These are phyloP conservation scores for Saraca asoca DNA, from an alignment of 331 rosid genomes.

Conservation along the genomic window DNA sequence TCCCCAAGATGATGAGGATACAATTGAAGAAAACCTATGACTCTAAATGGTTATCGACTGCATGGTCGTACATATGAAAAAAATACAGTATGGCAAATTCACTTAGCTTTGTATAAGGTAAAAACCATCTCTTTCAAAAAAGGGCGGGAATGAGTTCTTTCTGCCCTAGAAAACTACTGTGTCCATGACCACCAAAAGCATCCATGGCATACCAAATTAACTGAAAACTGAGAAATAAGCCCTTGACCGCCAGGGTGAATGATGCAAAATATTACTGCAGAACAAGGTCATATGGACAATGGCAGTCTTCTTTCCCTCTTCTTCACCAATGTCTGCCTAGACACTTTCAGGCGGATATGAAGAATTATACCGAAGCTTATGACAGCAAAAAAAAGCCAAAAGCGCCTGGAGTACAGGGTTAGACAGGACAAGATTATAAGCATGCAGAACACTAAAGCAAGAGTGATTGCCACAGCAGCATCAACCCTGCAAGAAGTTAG, in stretches of 20 bases:
- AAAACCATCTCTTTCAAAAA: slow-evolving; percentile 19
- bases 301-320: too few relatives aligned
- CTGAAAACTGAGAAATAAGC: too few relatives aligned
- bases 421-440: slow-evolving; percentile 36
- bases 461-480: slow-evolving; percentile 45
- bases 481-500: slow-evolving; percentile 43
- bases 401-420: slow-evolving; percentile 41
- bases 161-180: slow-evolving; percentile 15
- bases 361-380: slow-evolving; percentile 42
- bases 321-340: slow-evolving; percentile 32
- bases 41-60: slow-evolving; percentile 21
- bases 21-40: not conserved
- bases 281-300: too few relatives aligned
- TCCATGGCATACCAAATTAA: too few relatives aligned
- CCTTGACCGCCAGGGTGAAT: too few relatives aligned
- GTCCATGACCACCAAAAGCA: slow-evolving; percentile 28
- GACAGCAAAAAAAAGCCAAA: slow-evolving; percentile 40
- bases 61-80: slow-evolving; percentile 27
- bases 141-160: slow-evolving; percentile 10
- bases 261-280: too few relatives aligned
- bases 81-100: slow-evolving; percentile 16
- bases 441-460: slow-evolving; percentile 35
- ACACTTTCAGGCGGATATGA: slow-evolving; percentile 35
- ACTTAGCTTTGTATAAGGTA: slow-evolving; percentile 16
- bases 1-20: slow-evolving; percentile 17